Base-by-base conservation (phyloP, 805 yeast genomes). In the Brettanomyces naardenensis region DNA sequence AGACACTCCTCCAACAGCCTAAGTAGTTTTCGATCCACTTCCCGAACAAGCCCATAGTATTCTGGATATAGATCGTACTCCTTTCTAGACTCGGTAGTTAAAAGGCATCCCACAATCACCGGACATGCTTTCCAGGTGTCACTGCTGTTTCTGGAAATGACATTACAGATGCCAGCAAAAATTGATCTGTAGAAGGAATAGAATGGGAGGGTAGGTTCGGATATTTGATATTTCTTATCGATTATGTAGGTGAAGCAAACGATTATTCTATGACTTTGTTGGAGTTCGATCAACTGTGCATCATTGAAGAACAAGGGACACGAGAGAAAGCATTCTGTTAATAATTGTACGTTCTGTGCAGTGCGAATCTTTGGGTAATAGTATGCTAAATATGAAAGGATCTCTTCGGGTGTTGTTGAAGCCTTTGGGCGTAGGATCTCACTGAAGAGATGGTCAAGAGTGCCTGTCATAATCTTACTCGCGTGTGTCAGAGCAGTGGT, bases 291-390 rank as follows among this genome's bases (percentile, higher is more conserved):
- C 15, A 44, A 19, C 6, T 44, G 44, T 6, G 40, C 25, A n/a
- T 53, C 38, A 26, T 41, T 41, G 42, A 55, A 54, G 33, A 53
- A 66, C 51, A 52, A 41, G 0, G 74, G 72, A 34, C 65, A 68
- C 41, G 62, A 61, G 41, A 74, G 43, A 41, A 74, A 68, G 31
- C 65, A 59, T 23, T 66, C 58, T 11, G 75, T 54, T 15, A 74
- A 51, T 1, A 74, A 44, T 34, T 62, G 56, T 29, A 74, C 54
- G 49, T 74, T 74, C 39, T 60, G 61, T 44, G 64, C 68, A 36
- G 64, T 62, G 47, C 71, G 72, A 36, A 74, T 56, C 33, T 52
- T 67, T 1, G 80, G 79, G 37, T 71, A 52, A 46, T 73, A 73
- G 47, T 73, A 68, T 37, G 67, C 73, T 18, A 74, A 38, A 48